phyloP scores from a whole-genome alignment of 345 rosid species.

The thale cress (Arabidopsis thaliana) region DNA sequence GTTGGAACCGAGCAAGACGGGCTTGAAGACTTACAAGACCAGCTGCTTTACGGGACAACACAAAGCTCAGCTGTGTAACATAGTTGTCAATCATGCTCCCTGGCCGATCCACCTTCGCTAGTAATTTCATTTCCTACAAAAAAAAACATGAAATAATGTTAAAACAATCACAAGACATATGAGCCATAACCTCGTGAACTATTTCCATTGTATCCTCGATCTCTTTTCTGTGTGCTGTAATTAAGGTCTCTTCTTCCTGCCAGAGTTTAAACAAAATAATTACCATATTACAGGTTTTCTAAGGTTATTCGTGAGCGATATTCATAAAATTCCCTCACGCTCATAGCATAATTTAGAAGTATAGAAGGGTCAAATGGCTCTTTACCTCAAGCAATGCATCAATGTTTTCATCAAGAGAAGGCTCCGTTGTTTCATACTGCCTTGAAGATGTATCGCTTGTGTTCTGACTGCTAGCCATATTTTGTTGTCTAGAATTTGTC shows the following conservation, averaged over 20 bases:
- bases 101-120: constrained; percentile 94
- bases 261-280: constrained; percentile 14
- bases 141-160: background rate
- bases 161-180: background rate
- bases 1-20: constrained; percentile 95
- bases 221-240: constrained; percentile 94
- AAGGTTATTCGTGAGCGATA: background rate
- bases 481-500: constrained; percentile 53
- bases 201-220: constrained; percentile 99
- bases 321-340: background rate
- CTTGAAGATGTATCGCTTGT: constrained; percentile 45
- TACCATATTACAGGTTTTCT: background rate
- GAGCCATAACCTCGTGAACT: constrained; percentile 69
- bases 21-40: constrained; percentile 91
- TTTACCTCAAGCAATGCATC: constrained; percentile 86
- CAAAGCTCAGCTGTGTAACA: constrained; percentile 85
- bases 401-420: constrained; percentile 67
- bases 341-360: background rate
- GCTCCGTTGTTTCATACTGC: constrained; percentile 25
- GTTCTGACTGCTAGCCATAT: constrained; percentile 44
- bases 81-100: constrained; percentile 95
- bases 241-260: constrained; percentile 94
- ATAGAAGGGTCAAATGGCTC: background rate
- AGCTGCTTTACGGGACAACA: constrained; percentile 97
- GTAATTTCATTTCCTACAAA: constrained; percentile 87